A percentile compares a stretch with the other conserved stretches of the same genome.
These are phyloP conservation scores for Nannochloropsis salina DNA, from an alignment of 108 stramenopile genomes.

Conservation along the genomic window DNA sequence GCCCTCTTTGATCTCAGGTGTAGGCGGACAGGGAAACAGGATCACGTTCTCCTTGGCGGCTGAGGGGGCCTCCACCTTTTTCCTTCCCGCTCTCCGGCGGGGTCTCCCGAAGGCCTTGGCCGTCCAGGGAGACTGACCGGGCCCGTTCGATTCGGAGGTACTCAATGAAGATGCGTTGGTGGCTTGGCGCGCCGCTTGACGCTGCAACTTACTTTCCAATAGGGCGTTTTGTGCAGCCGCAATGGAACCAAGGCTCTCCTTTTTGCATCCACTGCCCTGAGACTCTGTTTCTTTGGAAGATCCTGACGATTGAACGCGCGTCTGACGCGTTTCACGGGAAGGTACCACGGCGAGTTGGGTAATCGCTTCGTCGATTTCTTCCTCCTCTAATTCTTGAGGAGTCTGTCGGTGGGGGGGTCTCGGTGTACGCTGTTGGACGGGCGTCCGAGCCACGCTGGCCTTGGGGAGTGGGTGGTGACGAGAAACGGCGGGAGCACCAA, in stretches of 20 bases:
- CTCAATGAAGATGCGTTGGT: neutral
- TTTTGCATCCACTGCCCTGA: no score
- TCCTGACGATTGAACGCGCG: no score
- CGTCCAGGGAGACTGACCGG: neutral
- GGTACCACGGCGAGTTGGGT: no score
- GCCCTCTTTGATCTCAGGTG: neutral
- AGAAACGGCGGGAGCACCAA: neutral
- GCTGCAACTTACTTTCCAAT: neutral
- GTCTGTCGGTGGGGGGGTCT: neutral
- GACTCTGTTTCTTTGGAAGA: no score
- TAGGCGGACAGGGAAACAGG: neutral
- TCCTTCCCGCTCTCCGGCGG: neutral
- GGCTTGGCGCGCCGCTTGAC: neutral
- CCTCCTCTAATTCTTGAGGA: conserved; percentile 14
- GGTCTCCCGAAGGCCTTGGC: neutral
- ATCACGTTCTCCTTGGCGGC: neutral
- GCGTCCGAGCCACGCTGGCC: neutral
- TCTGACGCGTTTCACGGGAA: no score
- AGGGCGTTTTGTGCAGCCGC: neutral
- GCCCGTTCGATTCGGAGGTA: neutral
- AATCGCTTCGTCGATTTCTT: neutral
- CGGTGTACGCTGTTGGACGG: neutral
- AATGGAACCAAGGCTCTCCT: no score
- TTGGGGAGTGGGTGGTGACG: neutral
- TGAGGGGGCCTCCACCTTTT: neutral